Conservation (phyloP, 176 grass and related monocot genomes). For the Eremochloa ophiuroides region DNA sequence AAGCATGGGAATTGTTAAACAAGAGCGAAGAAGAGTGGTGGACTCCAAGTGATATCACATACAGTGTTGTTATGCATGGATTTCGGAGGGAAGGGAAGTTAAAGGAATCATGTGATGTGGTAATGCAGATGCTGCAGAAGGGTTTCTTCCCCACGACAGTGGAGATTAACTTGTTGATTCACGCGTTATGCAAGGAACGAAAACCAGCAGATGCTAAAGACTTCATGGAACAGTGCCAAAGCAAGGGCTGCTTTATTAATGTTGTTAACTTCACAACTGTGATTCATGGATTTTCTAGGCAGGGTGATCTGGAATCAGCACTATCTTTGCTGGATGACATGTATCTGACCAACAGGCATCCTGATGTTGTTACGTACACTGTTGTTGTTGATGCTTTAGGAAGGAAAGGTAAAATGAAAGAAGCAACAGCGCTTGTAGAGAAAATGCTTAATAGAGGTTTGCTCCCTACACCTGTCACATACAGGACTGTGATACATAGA, state of each 20-base stretch:
- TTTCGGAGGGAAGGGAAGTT: slow-evolving; percentile 88
- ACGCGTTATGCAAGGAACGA: slow-evolving; percentile 67
- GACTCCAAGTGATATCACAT: slow-evolving; percentile 77
- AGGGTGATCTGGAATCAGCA: slow-evolving; percentile 71
- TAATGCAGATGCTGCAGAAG: slow-evolving; percentile 75
- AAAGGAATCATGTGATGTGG: slow-evolving; percentile 76
- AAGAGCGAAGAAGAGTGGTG: slow-evolving; percentile 87
- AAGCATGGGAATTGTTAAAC: slow-evolving; percentile 82
- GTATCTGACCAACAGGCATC: slow-evolving; percentile 91
- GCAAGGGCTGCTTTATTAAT: slow-evolving; percentile 80
- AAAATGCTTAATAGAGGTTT: slow-evolving; percentile 91
- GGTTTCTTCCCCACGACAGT: slow-evolving; percentile 76
- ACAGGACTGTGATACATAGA: slow-evolving; percentile 86
- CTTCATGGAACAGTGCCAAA: slow-evolving; percentile 91
- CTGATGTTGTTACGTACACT: slow-evolving; percentile 90
- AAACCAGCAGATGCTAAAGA: slow-evolving; percentile 63
- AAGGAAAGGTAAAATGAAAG: slow-evolving; percentile 73
- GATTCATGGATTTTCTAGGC: slow-evolving; percentile 84
- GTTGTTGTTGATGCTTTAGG: slow-evolving; percentile 78
- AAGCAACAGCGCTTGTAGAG: slow-evolving; percentile 66
- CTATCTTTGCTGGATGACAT: slow-evolving; percentile 93
- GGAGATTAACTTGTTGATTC: slow-evolving; percentile 90
- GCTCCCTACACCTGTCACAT: slow-evolving; percentile 79
- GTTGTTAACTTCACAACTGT: slow-evolving; percentile 95
- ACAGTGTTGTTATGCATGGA: slow-evolving; percentile 89